A percentile compares a stretch with the other conserved stretches of the same genome.
Conservation (phyloP, 2,329 filamentous ascomycete species). For the Leptographium radiaticola region DNA sequence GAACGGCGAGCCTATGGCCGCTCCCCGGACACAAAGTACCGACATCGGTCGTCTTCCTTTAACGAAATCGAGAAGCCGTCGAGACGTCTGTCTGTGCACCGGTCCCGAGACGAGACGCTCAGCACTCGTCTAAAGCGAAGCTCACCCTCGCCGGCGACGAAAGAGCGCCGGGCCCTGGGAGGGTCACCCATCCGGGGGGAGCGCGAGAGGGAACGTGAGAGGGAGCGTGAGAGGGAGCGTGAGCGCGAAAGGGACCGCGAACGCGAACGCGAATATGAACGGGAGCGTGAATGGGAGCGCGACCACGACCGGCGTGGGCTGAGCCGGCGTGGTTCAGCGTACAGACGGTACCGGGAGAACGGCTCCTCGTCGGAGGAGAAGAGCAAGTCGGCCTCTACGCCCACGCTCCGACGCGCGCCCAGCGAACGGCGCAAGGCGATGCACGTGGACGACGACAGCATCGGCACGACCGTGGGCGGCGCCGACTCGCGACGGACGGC, state of each 20-base stretch:
- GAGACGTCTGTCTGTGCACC: constrained; percentile 4
- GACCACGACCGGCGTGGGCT: not conserved
- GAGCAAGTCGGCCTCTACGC: not conserved
- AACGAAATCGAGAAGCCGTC: constrained; percentile 11
- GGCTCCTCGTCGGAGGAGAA: not conserved
- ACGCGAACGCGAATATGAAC: constrained; percentile 2
- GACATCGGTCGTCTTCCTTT: constrained; percentile 21
- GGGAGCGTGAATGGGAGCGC: not conserved
- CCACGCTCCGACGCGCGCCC: not conserved
- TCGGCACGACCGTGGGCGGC: no score
- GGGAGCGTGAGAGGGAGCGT: constrained; percentile 1
- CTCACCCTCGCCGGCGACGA: constrained; percentile 12
- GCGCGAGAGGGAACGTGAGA: not conserved
- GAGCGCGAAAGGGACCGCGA: constrained; percentile 5
- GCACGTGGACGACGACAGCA: not conserved
- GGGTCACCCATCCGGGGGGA: not conserved
- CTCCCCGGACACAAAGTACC: constrained; percentile 8
- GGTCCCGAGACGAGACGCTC: constrained; percentile 8
- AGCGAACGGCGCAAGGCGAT: not conserved
- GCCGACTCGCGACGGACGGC: not conserved
- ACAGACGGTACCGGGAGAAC: not conserved
- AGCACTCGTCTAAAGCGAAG: constrained; percentile 6
- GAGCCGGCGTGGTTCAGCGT: not conserved
- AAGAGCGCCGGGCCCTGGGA: constrained; percentile 15
- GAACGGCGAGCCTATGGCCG: constrained; percentile 1